phyloP scores from a whole-genome alignment of 306 rosid species.

The Crotalaria pallida region DNA sequence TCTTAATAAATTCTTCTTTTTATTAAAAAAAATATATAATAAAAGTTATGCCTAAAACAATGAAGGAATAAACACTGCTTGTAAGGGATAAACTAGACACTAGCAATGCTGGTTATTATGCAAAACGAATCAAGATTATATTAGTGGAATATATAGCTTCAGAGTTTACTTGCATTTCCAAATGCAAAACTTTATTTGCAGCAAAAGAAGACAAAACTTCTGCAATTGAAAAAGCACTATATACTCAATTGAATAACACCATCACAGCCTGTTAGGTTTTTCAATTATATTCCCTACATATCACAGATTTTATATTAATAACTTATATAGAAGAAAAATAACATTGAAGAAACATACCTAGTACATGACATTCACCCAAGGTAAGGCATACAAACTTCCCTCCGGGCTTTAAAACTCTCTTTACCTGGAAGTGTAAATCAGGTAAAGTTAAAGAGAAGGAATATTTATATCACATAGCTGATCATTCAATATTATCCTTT shows the following conservation, averaged over 20 bases:
- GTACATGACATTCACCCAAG: constrained; percentile 80
- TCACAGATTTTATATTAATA: neutral
- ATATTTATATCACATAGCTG: neutral
- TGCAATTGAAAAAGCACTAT: neutral
- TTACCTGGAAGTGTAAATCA: constrained; percentile 44
- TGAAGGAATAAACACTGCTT: neutral
- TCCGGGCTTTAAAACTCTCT: constrained; percentile 73
- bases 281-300: neutral
- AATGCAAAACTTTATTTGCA: neutral
- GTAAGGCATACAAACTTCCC: constrained; percentile 89
- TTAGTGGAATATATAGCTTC: neutral
- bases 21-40: too few relatives aligned
- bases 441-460: constrained; percentile 4
- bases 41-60: neutral
- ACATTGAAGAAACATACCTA: constrained; percentile 42
- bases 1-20: too few relatives aligned
- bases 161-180: neutral
- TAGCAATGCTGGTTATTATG: neutral
- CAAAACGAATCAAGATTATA: neutral
- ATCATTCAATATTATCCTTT: neutral
- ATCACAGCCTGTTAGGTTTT: neutral
- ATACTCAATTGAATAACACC: neutral
- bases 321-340: neutral
- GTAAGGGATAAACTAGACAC: neutral
- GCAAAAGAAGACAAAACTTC: neutral